These are phyloP conservation scores for Linnemannia elongata DNA, from an alignment of 192 early-diverging fungal genomes.

Conservation along the genomic window DNA sequence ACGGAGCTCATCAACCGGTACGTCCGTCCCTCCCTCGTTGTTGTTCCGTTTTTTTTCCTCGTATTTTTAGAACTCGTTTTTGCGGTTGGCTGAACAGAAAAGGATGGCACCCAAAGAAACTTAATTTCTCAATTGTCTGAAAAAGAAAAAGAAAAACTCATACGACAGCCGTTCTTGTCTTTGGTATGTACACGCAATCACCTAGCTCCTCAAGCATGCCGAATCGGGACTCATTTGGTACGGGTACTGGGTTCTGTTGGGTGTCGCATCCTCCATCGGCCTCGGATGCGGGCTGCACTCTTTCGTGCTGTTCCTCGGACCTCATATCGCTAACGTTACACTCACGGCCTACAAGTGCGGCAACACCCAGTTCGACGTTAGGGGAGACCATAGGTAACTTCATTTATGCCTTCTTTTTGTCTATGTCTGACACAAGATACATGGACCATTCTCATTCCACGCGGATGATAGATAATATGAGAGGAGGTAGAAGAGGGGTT, in stretches of 20 bases:
- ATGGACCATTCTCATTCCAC: not conserved
- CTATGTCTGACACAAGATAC: not conserved
- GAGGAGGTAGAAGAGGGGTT: no score
- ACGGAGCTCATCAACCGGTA: constrained; percentile 74
- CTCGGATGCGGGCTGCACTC: constrained; percentile 96
- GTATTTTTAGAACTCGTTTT: constrained; percentile 37
- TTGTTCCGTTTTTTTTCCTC: constrained; percentile 9
- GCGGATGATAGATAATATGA: not conserved
- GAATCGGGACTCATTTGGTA: constrained; percentile 84
- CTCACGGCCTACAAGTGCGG: constrained; percentile 88
- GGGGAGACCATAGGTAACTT: constrained; percentile 73
- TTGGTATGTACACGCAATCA: not conserved
- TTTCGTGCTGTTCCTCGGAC: constrained; percentile 94
- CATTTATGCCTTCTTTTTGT: not conserved
- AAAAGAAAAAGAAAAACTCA: not conserved
- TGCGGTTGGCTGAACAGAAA: not conserved
- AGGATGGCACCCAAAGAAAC: not conserved
- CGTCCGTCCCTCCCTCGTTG: not conserved
- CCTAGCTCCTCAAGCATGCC: constrained; percentile 58
- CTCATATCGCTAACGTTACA: constrained; percentile 93
- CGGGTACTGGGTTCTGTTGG: constrained; percentile 90
- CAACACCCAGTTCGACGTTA: constrained; percentile 77
- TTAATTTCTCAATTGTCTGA: not conserved
- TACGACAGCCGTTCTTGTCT: not conserved
- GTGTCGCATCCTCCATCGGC: constrained; percentile 91